Conservation (phyloP, 2,329 filamentous ascomycete genomes). For the Sporothrix inflata region DNA sequence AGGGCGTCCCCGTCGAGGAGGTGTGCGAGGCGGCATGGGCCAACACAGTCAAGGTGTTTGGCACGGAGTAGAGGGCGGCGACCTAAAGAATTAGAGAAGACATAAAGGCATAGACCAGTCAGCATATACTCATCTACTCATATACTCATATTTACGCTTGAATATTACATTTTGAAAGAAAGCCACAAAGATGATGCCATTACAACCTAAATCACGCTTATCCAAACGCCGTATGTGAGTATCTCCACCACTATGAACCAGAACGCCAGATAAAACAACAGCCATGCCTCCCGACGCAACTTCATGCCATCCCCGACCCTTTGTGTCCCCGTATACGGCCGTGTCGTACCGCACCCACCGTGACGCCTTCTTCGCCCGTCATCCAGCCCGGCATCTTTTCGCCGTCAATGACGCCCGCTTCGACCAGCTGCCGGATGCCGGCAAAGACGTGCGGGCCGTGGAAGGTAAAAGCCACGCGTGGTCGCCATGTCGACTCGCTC, state of each 20-base stretch:
- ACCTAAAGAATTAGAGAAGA: background rate
- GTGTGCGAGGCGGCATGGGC: slow-evolving; percentile 84
- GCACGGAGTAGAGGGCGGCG: slow-evolving; percentile 38
- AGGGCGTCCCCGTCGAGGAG: slow-evolving; percentile 76
- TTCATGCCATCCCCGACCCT: slow-evolving; percentile 54
- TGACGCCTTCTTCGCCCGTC: slow-evolving; percentile 84
- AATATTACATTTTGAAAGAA: background rate
- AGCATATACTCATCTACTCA: slow-evolving; percentile 4
- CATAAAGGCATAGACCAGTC: background rate
- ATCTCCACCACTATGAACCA: background rate
- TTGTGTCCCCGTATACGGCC: slow-evolving; percentile 66
- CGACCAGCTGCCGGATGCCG: slow-evolving; percentile 76
- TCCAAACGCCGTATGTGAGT: slow-evolving; percentile 10
- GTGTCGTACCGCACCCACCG: slow-evolving; percentile 67
- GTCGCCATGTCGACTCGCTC: slow-evolving; percentile 50
- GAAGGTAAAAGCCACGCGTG: slow-evolving; percentile 68
- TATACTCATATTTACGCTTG: background rate
- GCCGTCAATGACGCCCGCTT: slow-evolving; percentile 74
- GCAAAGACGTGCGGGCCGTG: slow-evolving; percentile 79
- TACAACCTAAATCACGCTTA: background rate
- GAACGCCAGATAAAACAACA: background rate
- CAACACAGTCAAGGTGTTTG: slow-evolving; percentile 82
- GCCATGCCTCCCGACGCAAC: background rate
- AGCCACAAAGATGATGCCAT: background rate
- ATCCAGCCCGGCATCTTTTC: slow-evolving; percentile 85